phyloP scores from a whole-genome alignment of 2,329 filamentous ascomycete species.

The Penicillium sp. region DNA sequence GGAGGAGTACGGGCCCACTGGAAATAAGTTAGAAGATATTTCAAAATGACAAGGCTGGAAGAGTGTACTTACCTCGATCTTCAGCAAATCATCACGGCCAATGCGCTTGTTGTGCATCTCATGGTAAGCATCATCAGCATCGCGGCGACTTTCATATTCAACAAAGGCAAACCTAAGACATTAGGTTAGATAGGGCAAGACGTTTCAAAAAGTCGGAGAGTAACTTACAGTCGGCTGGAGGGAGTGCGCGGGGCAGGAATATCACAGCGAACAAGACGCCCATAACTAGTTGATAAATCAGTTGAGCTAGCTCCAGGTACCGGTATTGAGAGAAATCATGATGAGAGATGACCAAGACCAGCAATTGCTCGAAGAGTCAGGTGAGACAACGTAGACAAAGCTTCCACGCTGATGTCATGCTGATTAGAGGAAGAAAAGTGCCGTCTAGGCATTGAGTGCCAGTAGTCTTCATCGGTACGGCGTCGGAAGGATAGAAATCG shows the following conservation, averaged over 20 bases:
- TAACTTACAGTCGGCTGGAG: constrained; percentile 86
- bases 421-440: constrained; percentile 5
- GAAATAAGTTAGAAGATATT: constrained; percentile 20
- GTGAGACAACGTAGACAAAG: constrained; percentile 7
- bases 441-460: constrained; percentile 2
- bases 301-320: constrained; percentile 17
- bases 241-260: constrained; percentile 95
- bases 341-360: constrained; percentile 17
- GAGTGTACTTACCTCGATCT: constrained; percentile 78
- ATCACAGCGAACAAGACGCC: constrained; percentile 95
- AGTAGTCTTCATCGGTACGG: constrained; percentile 12
- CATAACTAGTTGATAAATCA: constrained; percentile 69
- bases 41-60: neutral
- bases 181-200: constrained; percentile 2
- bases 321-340: constrained; percentile 7
- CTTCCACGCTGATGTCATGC: constrained; percentile 4
- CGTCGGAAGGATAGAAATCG: constrained; percentile 24
- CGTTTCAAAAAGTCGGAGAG: constrained; percentile 24
- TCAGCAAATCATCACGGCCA: constrained; percentile 88
- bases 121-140: constrained; percentile 98
- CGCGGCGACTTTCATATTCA: constrained; percentile 96
- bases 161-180: constrained; percentile 83
- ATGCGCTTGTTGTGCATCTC: constrained; percentile 99
- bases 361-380: constrained; percentile 3
- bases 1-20: constrained; percentile 98